Percentiles rank a stretch among this genome's conserved stretches.
Conservation (phyloP, 148 eudicot genomes). For the Diospyros lotus region DNA sequence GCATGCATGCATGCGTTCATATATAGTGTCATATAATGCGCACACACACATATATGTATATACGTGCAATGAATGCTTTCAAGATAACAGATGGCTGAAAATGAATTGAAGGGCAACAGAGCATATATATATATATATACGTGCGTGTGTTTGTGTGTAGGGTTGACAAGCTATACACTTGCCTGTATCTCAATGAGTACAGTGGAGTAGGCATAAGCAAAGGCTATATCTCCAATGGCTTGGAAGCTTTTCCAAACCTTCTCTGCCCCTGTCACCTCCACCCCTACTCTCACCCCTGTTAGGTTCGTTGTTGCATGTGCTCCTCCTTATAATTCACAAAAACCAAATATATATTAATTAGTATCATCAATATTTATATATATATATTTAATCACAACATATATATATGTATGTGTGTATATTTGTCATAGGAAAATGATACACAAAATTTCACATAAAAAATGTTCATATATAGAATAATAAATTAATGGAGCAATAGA, state of each 20-base stretch:
- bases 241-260: conserved; percentile 82
- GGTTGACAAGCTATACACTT: conserved; percentile 3
- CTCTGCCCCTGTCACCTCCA: conserved; percentile 57
- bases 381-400: not conserved
- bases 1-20: too few relatives aligned
- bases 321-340: conserved; percentile 25
- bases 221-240: conserved; percentile 91
- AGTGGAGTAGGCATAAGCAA: conserved; percentile 76
- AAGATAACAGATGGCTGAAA: not conserved
- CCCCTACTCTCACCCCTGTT: conserved; percentile 70
- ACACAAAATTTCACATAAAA: too few relatives aligned
- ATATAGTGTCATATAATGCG: too few relatives aligned
- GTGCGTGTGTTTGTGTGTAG: too few relatives aligned
- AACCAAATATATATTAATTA: too few relatives aligned
- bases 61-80: not conserved
- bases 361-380: too few relatives aligned
- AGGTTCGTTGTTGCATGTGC: conserved; percentile 43
- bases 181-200: conserved; percentile 91
- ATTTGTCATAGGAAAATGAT: too few relatives aligned
- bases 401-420: not conserved
- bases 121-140: too few relatives aligned
- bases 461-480: too few relatives aligned
- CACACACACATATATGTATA: too few relatives aligned
- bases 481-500: too few relatives aligned
- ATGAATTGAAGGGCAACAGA: not conserved